Evolutionary conservation across 345 rosid genomes (phyloP).

Genomic region (Lumnitzera littorea): DNA sequence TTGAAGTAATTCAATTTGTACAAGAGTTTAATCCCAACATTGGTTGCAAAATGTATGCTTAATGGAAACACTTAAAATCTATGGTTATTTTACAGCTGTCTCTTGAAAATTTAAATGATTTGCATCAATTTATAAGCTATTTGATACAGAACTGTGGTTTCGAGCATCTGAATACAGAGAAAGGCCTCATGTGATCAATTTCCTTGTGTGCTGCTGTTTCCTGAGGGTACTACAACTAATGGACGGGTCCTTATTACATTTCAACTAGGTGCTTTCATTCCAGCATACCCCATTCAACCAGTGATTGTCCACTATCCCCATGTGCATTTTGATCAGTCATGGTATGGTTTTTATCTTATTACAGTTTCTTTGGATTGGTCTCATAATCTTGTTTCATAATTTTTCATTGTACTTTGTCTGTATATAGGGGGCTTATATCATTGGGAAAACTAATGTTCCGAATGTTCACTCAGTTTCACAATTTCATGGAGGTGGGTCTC

Average conservation of each 20-base stretch:
- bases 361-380: conserved; percentile 2
- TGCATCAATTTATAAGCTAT: conserved; percentile 59
- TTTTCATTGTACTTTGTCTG: conserved; percentile 12
- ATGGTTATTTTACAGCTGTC: conserved; percentile 1
- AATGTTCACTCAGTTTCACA: conserved; percentile 98
- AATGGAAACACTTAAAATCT: not conserved
- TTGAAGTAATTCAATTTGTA: no score
- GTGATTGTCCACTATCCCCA: conserved; percentile 88
- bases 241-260: conserved; percentile 79
- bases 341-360: conserved; percentile 40
- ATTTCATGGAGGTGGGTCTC: conserved; percentile 80
- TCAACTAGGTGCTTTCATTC: conserved; percentile 96
- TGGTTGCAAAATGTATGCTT: no score
- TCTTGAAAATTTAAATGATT: conserved; percentile 28
- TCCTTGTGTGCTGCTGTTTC: conserved; percentile 87
- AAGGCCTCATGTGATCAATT: conserved; percentile 73
- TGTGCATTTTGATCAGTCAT: conserved; percentile 96
- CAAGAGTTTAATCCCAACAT: no score
- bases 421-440: conserved; percentile 61
- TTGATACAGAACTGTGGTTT: conserved; percentile 96
- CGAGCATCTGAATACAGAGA: conserved; percentile 98
- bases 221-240: conserved; percentile 97
- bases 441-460: conserved; percentile 82
- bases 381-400: not conserved
- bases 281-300: conserved; percentile 81